Conservation (phyloP, 306 rosid genomes). For the Trichosanthes cucumerina region DNA sequence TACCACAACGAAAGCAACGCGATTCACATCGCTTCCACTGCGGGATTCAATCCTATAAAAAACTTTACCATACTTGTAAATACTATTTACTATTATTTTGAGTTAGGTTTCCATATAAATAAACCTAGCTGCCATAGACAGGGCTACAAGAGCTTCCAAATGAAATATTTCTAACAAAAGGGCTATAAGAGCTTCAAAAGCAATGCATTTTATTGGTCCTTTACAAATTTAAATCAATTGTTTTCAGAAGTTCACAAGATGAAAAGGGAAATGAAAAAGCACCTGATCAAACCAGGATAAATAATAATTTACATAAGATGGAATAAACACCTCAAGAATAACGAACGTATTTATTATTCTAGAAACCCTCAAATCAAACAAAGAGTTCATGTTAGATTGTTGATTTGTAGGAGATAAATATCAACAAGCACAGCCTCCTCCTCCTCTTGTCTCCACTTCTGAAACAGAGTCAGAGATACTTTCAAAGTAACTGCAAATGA, state of each 20-base stretch:
- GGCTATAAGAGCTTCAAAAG: not conserved
- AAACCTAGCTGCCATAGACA: not conserved
- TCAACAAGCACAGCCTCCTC: slow-evolving; percentile 73
- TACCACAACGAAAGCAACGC: no score
- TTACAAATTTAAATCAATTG: not conserved
- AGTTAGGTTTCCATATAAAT: no score
- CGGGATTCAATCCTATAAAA: no score
- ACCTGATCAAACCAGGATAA: not conserved
- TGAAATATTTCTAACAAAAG: not conserved
- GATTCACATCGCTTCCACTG: no score
- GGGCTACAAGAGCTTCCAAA: not conserved
- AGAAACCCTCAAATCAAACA: not conserved
- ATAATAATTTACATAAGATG: not conserved
- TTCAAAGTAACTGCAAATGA: slow-evolving; percentile 49
- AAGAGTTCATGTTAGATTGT: slow-evolving; percentile 8
- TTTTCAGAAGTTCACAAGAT: not conserved
- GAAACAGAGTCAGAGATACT: slow-evolving; percentile 73
- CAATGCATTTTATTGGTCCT: not conserved
- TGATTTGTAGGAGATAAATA: not conserved
- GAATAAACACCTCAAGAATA: slow-evolving; percentile 9
- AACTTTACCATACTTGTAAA: no score
- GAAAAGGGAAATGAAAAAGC: not conserved
- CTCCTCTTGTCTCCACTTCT: slow-evolving; percentile 37
- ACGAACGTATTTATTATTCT: not conserved
- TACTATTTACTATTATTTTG: no score